phyloP scores from a whole-genome alignment of 352 stramenopile species.

The Phytophthora rubi region DNA sequence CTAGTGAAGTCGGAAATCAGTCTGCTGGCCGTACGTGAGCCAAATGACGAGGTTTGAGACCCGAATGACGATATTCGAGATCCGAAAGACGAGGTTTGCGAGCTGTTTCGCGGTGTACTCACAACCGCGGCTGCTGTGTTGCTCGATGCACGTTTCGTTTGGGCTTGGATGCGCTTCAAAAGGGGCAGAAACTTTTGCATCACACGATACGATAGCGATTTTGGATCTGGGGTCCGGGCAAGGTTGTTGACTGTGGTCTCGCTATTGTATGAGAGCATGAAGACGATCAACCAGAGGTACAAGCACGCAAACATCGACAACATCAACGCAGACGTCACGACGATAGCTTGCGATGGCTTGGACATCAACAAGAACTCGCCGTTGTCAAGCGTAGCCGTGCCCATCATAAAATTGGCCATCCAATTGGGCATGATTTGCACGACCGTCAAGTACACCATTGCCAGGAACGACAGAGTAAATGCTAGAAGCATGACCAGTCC shows the following conservation, averaged over 20 bases:
- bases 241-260: slow-evolving; percentile 28
- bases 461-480: slow-evolving; percentile 42
- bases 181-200: slow-evolving; percentile 27
- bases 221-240: slow-evolving; percentile 22
- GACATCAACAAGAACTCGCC: slow-evolving; percentile 59
- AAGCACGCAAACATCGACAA: slow-evolving; percentile 40
- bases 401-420: slow-evolving; percentile 54
- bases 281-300: slow-evolving; percentile 44
- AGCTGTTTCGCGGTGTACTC: neutral
- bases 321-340: slow-evolving; percentile 38
- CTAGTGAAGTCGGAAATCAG: slow-evolving; percentile 39
- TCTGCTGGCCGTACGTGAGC: slow-evolving; percentile 21
- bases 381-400: slow-evolving; percentile 47
- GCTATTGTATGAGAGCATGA: slow-evolving; percentile 45
- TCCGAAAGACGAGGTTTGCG: neutral
- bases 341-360: slow-evolving; percentile 34
- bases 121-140: neutral
- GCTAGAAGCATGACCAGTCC: slow-evolving; percentile 48
- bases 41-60: slow-evolving; percentile 15
- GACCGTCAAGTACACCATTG: slow-evolving; percentile 43
- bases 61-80: slow-evolving; percentile 4
- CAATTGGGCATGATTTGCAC: slow-evolving; percentile 51
- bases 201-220: slow-evolving; percentile 22
- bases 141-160: neutral
- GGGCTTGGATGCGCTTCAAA: slow-evolving; percentile 21